phyloP scores from a whole-genome alignment of 768 basidiomycete species.

The Russula brevipes region DNA sequence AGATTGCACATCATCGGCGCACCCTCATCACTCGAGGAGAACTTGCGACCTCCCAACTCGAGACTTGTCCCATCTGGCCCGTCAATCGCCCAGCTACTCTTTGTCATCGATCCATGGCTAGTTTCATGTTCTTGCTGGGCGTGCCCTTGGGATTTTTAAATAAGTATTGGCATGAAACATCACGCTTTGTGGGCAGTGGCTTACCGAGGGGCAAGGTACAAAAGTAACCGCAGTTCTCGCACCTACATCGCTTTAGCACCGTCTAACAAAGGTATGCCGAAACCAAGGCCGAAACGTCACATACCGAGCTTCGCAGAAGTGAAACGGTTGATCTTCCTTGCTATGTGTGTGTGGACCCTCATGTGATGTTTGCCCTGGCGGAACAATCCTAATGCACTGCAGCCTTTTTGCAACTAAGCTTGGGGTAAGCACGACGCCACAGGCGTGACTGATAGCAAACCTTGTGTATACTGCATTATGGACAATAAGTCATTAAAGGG shows the following conservation, averaged over 20 bases:
- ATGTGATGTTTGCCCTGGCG: conserved; percentile 39
- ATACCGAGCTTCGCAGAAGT: conserved; percentile 50
- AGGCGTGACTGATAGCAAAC: conserved; percentile 28
- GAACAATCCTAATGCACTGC: conserved; percentile 46
- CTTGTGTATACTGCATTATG: conserved; percentile 46
- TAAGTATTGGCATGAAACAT: neutral
- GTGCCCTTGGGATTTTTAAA: conserved; percentile 39
- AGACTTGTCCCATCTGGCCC: conserved; percentile 46
- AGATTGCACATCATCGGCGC: conserved; percentile 62
- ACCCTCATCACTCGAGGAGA: conserved; percentile 49
- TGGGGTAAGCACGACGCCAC: neutral
- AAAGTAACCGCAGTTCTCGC: conserved; percentile 52
- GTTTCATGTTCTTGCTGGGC: conserved; percentile 59
- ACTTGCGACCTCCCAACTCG: conserved; percentile 53
- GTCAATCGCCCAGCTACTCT: conserved; percentile 52
- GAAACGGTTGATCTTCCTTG: conserved; percentile 39
- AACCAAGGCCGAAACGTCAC: conserved; percentile 4
- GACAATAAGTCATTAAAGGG: neutral
- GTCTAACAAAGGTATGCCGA: neutral
- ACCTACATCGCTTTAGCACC: conserved; percentile 35
- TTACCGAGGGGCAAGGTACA: conserved; percentile 53
- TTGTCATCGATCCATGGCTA: conserved; percentile 58
- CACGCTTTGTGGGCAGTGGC: neutral
- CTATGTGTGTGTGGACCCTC: conserved; percentile 47
- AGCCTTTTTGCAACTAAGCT: conserved; percentile 45